Percentiles rank a stretch among this genome's conserved stretches.
phyloP scores from a whole-genome alignment of 768 basidiomycete species.

The Boletales sp. region DNA sequence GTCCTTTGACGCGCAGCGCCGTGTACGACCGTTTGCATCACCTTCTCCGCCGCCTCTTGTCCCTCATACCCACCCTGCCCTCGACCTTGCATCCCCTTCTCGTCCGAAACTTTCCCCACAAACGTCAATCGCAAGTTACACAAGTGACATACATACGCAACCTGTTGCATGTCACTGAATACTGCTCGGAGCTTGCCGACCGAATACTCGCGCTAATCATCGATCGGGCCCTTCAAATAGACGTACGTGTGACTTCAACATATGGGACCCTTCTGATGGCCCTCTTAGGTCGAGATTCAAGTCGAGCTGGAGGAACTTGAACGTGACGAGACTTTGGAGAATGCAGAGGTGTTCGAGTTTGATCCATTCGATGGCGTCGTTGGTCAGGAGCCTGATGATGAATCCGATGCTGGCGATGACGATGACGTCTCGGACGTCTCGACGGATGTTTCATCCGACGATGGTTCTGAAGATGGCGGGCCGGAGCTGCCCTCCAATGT shows the following conservation, averaged over 20 bases:
- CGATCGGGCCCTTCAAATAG: slow-evolving; percentile 93
- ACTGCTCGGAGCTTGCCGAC: slow-evolving; percentile 85
- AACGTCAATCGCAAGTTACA: slow-evolving; percentile 73
- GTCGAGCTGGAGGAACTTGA: slow-evolving; percentile 93
- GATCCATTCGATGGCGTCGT: slow-evolving; percentile 86
- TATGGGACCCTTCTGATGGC: neutral
- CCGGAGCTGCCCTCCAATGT: slow-evolving; percentile 46
- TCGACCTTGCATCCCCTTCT: slow-evolving; percentile 84
- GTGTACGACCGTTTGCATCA: slow-evolving; percentile 86
- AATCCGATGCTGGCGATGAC: slow-evolving; percentile 52
- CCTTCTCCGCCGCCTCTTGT: slow-evolving; percentile 82
- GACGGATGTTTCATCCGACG: slow-evolving; percentile 77
- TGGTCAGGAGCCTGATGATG: slow-evolving; percentile 67
- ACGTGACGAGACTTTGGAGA: slow-evolving; percentile 51
- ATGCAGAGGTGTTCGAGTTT: slow-evolving; percentile 62
- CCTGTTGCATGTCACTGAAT: slow-evolving; percentile 73
- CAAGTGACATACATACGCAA: slow-evolving; percentile 93
- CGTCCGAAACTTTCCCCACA: slow-evolving; percentile 86
- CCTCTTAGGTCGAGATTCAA: slow-evolving; percentile 85
- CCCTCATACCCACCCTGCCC: slow-evolving; percentile 88
- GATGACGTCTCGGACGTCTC: slow-evolving; percentile 50
- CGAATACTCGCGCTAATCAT: slow-evolving; percentile 83
- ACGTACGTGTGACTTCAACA: slow-evolving; percentile 51
- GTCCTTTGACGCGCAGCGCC: slow-evolving; percentile 72
- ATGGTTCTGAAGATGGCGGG: slow-evolving; percentile 43